Base-by-base conservation (phyloP, 495 filamentous ascomycete species). In the Lasiosphaeria hispida region DNA sequence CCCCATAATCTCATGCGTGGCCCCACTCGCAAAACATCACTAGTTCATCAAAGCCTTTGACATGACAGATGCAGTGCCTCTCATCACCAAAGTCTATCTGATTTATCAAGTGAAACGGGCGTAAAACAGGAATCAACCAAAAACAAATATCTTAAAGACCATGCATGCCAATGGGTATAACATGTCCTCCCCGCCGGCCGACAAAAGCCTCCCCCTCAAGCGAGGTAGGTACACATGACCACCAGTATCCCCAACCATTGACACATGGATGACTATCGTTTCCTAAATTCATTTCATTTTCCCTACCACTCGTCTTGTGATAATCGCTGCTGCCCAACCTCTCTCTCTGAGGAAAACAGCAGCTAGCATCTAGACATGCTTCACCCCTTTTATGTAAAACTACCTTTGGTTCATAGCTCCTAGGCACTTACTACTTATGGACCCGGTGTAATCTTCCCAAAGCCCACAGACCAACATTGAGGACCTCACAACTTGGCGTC, bases 401-500 rank as follows among this genome's bases (percentile, higher is more conserved):
- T 30, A 5, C 23, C 23, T 30, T 30, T 5, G 23, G 23, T 30
- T 30, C 23, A 30, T 30, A 30, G 23, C 23, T 30, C 23, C 23
- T 5, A 30, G 5, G 23, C 23, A 30, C 23, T 30, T 30, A 30
- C 23, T 5, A 30, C 5, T 5, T 30, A 30, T 30, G 1, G 10
- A 13, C 48, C 9, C 33, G 35, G 19, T 51, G 48, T 51, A 13
- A 9, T 13, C 5, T 3, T 41, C 37, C 37, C 17, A 36, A 1
- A 13, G 19, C 37, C 14, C 11, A 41, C 11, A 41, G 23, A 8
- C 39, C 10, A 41, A 41, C 39, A 41, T 41, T 11, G 10, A 8
- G 7, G 33, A 5, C 14, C 18, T 57, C 41, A 69, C 14, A 94
- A 81, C 75, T 94, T 94, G 10, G 88, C 72, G 50, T 86, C 87